phyloP scores from a whole-genome alignment of 2,329 filamentous ascomycete genomes.

The Aureobasidium sp. region DNA sequence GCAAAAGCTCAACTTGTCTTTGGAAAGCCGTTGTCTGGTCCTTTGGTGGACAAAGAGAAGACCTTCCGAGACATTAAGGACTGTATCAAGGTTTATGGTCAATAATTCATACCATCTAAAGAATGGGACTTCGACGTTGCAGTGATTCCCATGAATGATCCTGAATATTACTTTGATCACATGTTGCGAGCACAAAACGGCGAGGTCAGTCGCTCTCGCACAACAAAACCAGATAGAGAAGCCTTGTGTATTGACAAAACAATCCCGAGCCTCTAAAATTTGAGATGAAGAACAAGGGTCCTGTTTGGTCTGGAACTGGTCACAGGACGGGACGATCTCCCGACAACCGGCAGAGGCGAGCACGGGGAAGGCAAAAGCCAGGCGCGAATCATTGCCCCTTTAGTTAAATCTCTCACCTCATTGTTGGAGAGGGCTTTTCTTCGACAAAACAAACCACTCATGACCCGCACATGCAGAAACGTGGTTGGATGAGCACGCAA shows the following conservation, averaged over 20 bases:
- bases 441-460: conserved; percentile 8
- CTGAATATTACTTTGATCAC: too few relatives aligned
- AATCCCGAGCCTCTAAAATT: neutral
- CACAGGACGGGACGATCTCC: neutral
- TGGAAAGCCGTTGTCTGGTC: conserved; percentile 22
- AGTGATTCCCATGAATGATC: too few relatives aligned
- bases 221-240: neutral
- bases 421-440: neutral
- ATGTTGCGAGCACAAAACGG: too few relatives aligned
- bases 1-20: conserved; percentile 26
- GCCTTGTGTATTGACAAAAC: neutral
- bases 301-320: neutral
- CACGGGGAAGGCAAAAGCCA: neutral
- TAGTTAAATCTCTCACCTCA: conserved; percentile 3
- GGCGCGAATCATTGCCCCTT: neutral
- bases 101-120: neutral
- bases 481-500: neutral
- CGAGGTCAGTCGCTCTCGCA: too few relatives aligned
- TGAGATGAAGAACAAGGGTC: neutral
- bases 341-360: neutral
- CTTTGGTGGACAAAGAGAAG: conserved; percentile 23
- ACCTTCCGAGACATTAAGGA: conserved; percentile 26
- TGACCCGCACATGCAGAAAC: neutral
- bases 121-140: too few relatives aligned
- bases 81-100: conserved; percentile 22